Evolutionary conservation across 108 stramenopile genomes (phyloP), one percentile per base, ranked within the genome.

Genomic region (Mediolabrus comicus): DNA sequence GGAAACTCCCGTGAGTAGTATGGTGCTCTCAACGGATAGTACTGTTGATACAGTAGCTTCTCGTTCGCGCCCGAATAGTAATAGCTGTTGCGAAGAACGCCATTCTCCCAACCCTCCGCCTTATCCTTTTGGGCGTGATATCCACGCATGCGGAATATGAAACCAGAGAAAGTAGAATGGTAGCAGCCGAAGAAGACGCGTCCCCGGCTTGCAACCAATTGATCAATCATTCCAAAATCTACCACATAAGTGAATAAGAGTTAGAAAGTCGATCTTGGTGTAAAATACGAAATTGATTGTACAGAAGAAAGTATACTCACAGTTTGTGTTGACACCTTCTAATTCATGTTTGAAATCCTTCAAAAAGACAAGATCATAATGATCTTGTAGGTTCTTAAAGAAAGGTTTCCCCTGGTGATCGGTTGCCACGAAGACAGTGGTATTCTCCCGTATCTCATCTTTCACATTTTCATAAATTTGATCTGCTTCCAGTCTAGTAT

Each of bases 71-170:
- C 82, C 25, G 85, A 77, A 58, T 87, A 92, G 65, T 83, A 94
- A 65, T 73, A 94, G 3, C 77, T 79, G 27, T 77, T 75, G 46
- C 4, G 52, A 39, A 93, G 51, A 16, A 34, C 49, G 17, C 92
- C 92, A 41, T 72, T 25, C 8, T 88, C 71, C 30, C 60, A 91
- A 6, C 90, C 90, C 9, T 63, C 62, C 7, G 58, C 41, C 61
- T 90, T 83, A 29, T 85, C 74, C 57, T 86, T 87, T 52, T 83
- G 80, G 2, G 83, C 74, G 33, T 88, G 86, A 65, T 94, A 92
- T 9, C 91, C 94, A 7, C 94, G 62, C 75, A 91, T 67, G 24
- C 96, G 79, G 49, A 87, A 83, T 54, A 97, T 94, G 77, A 91
- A 95, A 3, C 89, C 89, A 3, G 87, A 78, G 51, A 94, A 91